Conservation (phyloP, 768 basidiomycete species). For the Leccinum uliginosum region DNA sequence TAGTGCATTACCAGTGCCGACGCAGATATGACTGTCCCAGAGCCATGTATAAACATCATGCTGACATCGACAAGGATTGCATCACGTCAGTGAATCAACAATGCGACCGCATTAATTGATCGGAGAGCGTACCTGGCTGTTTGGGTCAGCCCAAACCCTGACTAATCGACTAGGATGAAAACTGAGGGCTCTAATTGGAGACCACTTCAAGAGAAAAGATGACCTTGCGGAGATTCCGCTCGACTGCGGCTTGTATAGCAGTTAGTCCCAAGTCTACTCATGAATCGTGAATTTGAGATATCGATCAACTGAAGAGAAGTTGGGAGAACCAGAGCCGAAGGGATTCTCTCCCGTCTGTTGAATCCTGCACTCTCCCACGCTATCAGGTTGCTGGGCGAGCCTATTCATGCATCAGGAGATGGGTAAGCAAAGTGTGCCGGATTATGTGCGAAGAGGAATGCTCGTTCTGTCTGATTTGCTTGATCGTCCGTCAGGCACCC, state of each 20-base stretch:
- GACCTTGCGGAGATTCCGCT: neutral
- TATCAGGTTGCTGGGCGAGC: neutral
- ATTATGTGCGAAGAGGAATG: too few relatives aligned
- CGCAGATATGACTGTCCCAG: neutral
- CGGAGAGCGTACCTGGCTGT: neutral
- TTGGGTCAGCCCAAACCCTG: neutral
- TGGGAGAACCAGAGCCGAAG: neutral
- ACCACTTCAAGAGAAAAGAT: neutral
- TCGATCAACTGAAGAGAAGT: neutral
- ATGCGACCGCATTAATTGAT: neutral
- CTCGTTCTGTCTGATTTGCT: too few relatives aligned
- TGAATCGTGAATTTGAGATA: neutral
- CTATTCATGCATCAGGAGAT: neutral
- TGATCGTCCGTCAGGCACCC: too few relatives aligned
- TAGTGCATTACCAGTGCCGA: neutral
- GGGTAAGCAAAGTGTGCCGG: too few relatives aligned
- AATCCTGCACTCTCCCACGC: neutral
- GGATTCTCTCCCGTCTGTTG: neutral
- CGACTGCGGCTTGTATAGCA: neutral
- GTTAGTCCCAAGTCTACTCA: neutral
- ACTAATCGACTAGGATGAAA: neutral
- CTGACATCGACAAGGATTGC: neutral
- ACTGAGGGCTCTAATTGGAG: neutral
- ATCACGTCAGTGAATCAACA: neutral
- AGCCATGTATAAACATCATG: neutral